Evolutionary conservation across 352 stramenopile species (phyloP).

Genomic region (Ophiocytium majus): DNA sequence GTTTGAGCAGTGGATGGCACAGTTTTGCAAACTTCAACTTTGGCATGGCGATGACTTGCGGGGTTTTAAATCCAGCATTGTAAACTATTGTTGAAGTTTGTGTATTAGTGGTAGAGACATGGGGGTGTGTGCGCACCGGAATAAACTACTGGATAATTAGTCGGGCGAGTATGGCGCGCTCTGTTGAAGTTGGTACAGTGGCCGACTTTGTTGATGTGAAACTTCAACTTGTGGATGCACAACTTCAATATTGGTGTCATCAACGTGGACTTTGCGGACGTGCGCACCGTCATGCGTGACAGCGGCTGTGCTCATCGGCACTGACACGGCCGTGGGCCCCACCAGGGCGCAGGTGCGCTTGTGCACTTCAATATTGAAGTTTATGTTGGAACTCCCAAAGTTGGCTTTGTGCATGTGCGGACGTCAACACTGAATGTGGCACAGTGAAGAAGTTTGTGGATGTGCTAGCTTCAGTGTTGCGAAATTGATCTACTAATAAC

Average conservation of each 20-base stretch:
- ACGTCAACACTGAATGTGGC: too few species aligned
- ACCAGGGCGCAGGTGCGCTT: constrained; percentile 3
- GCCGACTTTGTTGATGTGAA: neutral
- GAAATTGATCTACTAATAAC: too few species aligned
- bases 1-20: neutral
- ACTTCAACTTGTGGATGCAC: neutral
- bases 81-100: neutral
- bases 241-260: constrained; percentile 65
- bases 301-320: constrained; percentile 88
- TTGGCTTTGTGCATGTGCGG: too few species aligned
- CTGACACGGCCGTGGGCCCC: constrained; percentile 68
- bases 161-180: too few species aligned
- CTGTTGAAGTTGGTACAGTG: too few species aligned
- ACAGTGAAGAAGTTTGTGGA: too few species aligned
- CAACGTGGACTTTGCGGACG: constrained; percentile 95
- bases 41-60: too few species aligned
- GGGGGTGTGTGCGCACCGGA: constrained; percentile 87
- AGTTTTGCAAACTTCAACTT: neutral
- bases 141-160: constrained; percentile 72
- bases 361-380: neutral
- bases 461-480: too few species aligned
- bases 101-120: constrained; percentile 71
- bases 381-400: constrained; percentile 15
- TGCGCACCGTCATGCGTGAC: constrained; percentile 87
- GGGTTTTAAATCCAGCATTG: too few species aligned